Evolutionary conservation across 1,284 basidiomycete genomes (phyloP).

Genomic region (Schizopora paradoxa): DNA sequence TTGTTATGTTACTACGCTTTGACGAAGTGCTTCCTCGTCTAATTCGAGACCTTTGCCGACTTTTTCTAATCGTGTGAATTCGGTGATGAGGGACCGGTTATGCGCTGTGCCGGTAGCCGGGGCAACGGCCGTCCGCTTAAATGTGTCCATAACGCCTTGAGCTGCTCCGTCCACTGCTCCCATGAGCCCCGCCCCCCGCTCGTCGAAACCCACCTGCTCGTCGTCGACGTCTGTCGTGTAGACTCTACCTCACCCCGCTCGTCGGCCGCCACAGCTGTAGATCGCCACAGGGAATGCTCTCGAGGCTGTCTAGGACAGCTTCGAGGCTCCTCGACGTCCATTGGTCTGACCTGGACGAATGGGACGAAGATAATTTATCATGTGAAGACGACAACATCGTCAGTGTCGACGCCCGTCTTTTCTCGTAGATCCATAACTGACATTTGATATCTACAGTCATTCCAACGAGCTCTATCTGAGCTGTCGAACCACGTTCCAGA

Average conservation of each 20-base stretch:
- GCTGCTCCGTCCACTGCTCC: background rate
- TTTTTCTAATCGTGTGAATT: background rate
- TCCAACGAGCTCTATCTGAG: conserved; percentile 6
- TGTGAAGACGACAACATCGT: conserved; percentile 1
- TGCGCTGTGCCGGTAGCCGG: too few relatives aligned
- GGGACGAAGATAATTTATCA: background rate
- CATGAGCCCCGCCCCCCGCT: conserved; percentile 1
- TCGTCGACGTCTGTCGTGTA: background rate
- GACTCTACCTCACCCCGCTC: conserved; percentile 1
- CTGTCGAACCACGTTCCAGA: conserved; percentile 9
- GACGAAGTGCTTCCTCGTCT: conserved; percentile 5
- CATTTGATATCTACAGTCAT: conserved; percentile 13
- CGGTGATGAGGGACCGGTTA: too few relatives aligned
- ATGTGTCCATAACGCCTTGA: conserved; percentile 3
- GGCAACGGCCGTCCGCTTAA: too few relatives aligned
- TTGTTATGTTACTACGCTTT: conserved; percentile 14
- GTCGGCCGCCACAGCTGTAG: conserved; percentile 8
- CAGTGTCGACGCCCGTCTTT: background rate
- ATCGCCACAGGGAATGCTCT: conserved; percentile 8
- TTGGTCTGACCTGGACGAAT: background rate
- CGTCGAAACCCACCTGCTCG: background rate
- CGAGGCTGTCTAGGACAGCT: conserved; percentile 9
- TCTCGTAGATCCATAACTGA: background rate
- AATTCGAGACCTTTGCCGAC: background rate
- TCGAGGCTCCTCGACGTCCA: background rate